These are phyloP conservation scores for Pseudofabraea citricarpa DNA, from an alignment of 2,329 filamentous ascomycete species.

Conservation along the genomic window DNA sequence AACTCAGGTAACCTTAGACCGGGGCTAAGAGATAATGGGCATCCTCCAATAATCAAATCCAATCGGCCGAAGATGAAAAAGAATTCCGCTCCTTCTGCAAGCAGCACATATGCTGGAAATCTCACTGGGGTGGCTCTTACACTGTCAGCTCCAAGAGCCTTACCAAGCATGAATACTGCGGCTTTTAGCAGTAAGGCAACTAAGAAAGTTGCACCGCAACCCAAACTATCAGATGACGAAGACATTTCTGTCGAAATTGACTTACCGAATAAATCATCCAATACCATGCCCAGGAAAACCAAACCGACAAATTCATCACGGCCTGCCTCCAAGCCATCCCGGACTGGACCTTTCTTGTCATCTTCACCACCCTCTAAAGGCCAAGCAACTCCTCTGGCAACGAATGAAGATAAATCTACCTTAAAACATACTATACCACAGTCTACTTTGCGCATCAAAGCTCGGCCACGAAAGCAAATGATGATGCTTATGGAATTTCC, in stretches of 20 bases:
- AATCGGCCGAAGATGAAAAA: background rate
- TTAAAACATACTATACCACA: background rate
- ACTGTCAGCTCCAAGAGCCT: constrained; percentile 10
- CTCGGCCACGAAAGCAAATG: constrained; percentile 22
- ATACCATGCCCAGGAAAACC: no score
- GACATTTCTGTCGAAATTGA: no score
- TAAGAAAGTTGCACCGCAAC: no score
- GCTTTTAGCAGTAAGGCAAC: no score
- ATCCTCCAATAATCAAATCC: background rate
- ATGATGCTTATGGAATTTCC: constrained; percentile 25
- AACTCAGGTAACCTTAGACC: constrained; percentile 2
- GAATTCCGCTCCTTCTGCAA: constrained; percentile 9
- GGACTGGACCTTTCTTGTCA: no score
- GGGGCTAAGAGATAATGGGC: background rate
- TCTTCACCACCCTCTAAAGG: background rate
- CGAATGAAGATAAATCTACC: background rate
- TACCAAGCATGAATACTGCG: no score
- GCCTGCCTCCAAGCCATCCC: no score
- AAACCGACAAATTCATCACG: no score
- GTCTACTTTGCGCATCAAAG: constrained; percentile 23
- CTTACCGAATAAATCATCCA: no score
- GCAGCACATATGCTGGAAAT: constrained; percentile 22
- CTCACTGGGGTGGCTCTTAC: constrained; percentile 21
- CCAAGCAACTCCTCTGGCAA: background rate
- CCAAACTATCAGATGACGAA: no score